phyloP scores from a whole-genome alignment of 1,284 basidiomycete species.

The Tremellales sp. region DNA sequence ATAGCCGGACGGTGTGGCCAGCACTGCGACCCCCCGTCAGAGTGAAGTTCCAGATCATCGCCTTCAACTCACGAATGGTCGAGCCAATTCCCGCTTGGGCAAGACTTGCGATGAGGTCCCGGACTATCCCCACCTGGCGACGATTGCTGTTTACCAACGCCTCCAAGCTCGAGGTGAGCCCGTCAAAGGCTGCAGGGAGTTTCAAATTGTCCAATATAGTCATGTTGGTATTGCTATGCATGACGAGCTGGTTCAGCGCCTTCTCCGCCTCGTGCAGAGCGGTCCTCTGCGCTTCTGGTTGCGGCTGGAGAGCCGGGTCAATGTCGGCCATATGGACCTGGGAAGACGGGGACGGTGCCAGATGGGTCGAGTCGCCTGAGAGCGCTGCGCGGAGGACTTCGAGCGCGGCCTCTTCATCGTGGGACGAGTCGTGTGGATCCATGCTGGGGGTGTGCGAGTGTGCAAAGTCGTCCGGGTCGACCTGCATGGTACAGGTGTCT shows the following conservation, averaged over 20 bases:
- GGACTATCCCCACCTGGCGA: constrained; percentile 32
- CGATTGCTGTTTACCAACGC: constrained; percentile 31
- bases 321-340: not conserved
- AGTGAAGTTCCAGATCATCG: no score
- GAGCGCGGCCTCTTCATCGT: constrained; percentile 29
- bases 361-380: constrained; percentile 5
- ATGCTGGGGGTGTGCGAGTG: no score
- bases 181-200: constrained; percentile 22
- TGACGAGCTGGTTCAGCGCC: constrained; percentile 25
- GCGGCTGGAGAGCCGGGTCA: not conserved
- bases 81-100: not conserved
- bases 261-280: constrained; percentile 21
- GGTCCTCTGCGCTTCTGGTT: constrained; percentile 15
- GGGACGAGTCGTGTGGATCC: constrained; percentile 7
- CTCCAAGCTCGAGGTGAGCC: constrained; percentile 30
- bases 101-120: constrained; percentile 19
- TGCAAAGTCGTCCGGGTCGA: no score
- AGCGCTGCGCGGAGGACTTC: constrained; percentile 36
- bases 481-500: not conserved
- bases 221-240: constrained; percentile 17
- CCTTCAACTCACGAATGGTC: constrained; percentile 2
- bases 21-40: constrained; percentile 13
- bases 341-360: not conserved
- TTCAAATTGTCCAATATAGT: constrained; percentile 33
- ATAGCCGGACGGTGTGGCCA: no score